Evolutionary conservation across 2,329 filamentous ascomycete genomes (phyloP), one percentile per base, ranked within the genome.

Genomic region (Juglanconis juglandina): DNA sequence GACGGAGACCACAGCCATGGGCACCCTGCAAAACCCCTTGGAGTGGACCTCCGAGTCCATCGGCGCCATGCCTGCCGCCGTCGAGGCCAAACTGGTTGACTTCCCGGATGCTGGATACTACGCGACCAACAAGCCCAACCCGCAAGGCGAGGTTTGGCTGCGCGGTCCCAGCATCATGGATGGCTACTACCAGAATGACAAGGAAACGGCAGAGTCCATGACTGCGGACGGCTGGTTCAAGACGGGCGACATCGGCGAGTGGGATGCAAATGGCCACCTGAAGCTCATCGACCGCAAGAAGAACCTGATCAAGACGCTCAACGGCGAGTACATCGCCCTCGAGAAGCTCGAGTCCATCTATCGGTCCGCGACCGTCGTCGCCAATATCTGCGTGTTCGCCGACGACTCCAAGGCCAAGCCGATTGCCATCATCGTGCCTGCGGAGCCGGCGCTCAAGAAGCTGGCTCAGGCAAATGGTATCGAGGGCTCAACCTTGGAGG

Each of bases 71-170:
- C 87, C 90, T 9, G 87, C 84, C 4, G 88, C 81, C 10, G 79
- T 94, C 61, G 92, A 96, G 72, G 79, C 91, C 72, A 96, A 96
- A 80, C 83, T 96, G 10, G 91, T 96, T 62, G 91, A 96, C 72
- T 95, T 91, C 73, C 75, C 87, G 7, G 91, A 96, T 68, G 91
- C 91, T 9, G 91, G 91, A 44, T 96, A 96, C 77, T 86, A 81
- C 53, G 79, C 87, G 33, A 89, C 84, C 64, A 92, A 90, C 79
- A 88, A 86, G 65, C 91, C 91, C 24, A 78, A 83, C 65, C 87
- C 90, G 1, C 91, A 95, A 75, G 91, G 91, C 68, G 91, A 96
- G 75, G 89, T 96, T 71, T 94, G 89, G 89, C 92, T 96, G 68
- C 89, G 91, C 51, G 92, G 92, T 33, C 83, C 81, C 39, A 81